Percentiles rank a stretch among this genome's conserved stretches.
Conservation (phyloP, 805 yeast genomes). For the Saturnispora kantuleensis region DNA sequence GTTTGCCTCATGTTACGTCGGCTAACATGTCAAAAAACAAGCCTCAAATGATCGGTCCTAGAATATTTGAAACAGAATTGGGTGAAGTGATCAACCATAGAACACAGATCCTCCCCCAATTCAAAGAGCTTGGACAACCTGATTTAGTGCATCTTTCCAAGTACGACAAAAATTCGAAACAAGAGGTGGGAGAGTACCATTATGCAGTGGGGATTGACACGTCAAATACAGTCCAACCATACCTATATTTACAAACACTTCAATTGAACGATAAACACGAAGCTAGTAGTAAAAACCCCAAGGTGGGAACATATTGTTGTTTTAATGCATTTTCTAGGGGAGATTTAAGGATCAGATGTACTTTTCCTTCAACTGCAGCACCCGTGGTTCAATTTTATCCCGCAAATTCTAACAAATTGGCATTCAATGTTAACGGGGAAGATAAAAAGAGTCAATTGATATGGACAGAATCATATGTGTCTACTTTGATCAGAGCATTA, state of each 20-base stretch:
- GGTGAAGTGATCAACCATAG: conserved; percentile 48
- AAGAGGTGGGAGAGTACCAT: conserved; percentile 47
- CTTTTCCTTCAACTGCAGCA: conserved; percentile 39
- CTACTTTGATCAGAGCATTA: conserved; percentile 45
- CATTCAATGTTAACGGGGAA: conserved; percentile 19
- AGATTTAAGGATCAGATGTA: conserved; percentile 62
- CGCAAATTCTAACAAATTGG: conserved; percentile 28
- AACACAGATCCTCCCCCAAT: conserved; percentile 31
- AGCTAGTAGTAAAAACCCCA: conserved; percentile 23
- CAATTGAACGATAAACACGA: conserved; percentile 27
- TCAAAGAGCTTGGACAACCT: conserved; percentile 61
- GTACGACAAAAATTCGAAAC: conserved; percentile 32
- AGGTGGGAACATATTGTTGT: conserved; percentile 47
- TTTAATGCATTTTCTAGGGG: conserved; percentile 66
- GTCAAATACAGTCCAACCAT: conserved; percentile 42
- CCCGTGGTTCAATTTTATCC: conserved; percentile 38
- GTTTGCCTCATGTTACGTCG: too few species aligned
- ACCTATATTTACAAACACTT: conserved; percentile 43
- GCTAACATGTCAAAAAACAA: conserved; percentile 8
- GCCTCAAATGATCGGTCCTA: conserved; percentile 20
- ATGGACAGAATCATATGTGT: conserved; percentile 58
- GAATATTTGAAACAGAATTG: conserved; percentile 36
- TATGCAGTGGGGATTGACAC: conserved; percentile 45
- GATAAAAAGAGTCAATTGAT: conserved; percentile 45
- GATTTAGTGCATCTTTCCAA: conserved; percentile 53